These are phyloP conservation scores for Candida odintsovae DNA, from an alignment of 805 yeast genomes.

Conservation along the genomic window DNA sequence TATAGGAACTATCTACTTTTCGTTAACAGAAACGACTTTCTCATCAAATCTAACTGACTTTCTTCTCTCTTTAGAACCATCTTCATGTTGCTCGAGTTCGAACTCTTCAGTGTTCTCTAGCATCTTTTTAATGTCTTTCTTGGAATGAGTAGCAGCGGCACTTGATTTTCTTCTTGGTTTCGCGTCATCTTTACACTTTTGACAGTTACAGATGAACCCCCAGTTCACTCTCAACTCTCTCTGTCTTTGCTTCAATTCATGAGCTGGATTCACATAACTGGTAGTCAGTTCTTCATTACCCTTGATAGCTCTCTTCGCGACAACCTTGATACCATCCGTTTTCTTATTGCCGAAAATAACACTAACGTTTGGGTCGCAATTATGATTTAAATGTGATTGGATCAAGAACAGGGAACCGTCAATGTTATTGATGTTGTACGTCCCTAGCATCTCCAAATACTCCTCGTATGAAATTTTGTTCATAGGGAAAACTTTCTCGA, in stretches of 20 bases:
- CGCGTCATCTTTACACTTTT: slow-evolving; percentile 55
- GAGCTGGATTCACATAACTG: slow-evolving; percentile 63
- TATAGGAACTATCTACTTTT: slow-evolving; percentile 24
- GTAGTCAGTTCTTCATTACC: slow-evolving; percentile 65
- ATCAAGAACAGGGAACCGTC: slow-evolving; percentile 55
- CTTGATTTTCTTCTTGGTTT: slow-evolving; percentile 43
- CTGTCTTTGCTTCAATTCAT: slow-evolving; percentile 56
- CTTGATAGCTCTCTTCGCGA: slow-evolving; percentile 51
- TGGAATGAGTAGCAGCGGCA: slow-evolving; percentile 16
- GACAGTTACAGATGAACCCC: slow-evolving; percentile 73
- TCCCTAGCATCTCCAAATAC: slow-evolving; percentile 59
- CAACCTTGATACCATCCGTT: slow-evolving; percentile 49
- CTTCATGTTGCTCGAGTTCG: slow-evolving; percentile 37
- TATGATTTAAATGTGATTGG: slow-evolving; percentile 72
- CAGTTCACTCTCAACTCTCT: slow-evolving; percentile 64
- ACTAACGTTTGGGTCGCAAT: slow-evolving; percentile 66
- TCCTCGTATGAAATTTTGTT: slow-evolving; percentile 40
- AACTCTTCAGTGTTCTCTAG: slow-evolving; percentile 39
- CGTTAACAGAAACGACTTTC: slow-evolving; percentile 46
- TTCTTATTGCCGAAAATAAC: slow-evolving; percentile 40
- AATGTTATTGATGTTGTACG: slow-evolving; percentile 68
- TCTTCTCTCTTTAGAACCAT: slow-evolving; percentile 38
- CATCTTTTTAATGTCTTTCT: slow-evolving; percentile 40
- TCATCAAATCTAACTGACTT: slow-evolving; percentile 65
- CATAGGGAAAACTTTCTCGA: slow-evolving; percentile 41